phyloP scores from a whole-genome alignment of 805 yeast genomes.

The Lipomyces kockii region DNA sequence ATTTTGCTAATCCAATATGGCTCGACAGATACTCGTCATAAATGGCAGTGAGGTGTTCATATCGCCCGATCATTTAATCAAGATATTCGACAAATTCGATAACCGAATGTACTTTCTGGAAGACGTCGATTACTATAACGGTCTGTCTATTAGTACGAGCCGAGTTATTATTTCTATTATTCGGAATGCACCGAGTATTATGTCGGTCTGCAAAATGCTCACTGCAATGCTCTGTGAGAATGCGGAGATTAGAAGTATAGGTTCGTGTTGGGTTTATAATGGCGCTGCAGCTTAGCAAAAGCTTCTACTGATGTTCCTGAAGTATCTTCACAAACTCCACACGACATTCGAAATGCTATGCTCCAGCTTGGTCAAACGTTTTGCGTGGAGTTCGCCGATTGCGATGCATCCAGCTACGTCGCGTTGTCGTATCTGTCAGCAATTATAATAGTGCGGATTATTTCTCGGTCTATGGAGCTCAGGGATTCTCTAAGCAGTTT shows the following conservation, averaged over 20 bases:
- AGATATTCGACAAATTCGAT: constrained; percentile 9
- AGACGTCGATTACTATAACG: constrained; percentile 9
- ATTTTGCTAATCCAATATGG: not conserved
- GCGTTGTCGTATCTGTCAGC: not conserved
- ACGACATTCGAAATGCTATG: constrained; percentile 4
- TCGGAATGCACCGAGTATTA: constrained; percentile 3
- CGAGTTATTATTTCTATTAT: constrained; percentile 3
- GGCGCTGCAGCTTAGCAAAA: not conserved
- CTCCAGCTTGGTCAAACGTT: constrained; percentile 1
- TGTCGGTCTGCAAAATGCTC: not conserved
- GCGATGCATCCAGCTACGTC: not conserved
- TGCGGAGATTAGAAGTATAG: not conserved
- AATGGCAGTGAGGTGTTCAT: not conserved
- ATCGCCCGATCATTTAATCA: constrained; percentile 3
- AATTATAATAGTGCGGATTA: not conserved
- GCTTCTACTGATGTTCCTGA: not conserved
- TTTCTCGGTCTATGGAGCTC: constrained; percentile 1
- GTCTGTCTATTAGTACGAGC: constrained; percentile 2
- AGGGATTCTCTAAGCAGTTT: not conserved
- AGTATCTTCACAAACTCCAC: not conserved
- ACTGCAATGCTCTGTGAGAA: constrained; percentile 6
- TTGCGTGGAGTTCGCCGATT: not conserved
- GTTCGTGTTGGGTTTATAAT: not conserved
- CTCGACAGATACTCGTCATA: not conserved
- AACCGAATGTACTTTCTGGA: not conserved